Percentiles rank a stretch among this genome's conserved stretches.
Conservation (phyloP, 768 basidiomycete species). For the Boletus rubropictus region DNA sequence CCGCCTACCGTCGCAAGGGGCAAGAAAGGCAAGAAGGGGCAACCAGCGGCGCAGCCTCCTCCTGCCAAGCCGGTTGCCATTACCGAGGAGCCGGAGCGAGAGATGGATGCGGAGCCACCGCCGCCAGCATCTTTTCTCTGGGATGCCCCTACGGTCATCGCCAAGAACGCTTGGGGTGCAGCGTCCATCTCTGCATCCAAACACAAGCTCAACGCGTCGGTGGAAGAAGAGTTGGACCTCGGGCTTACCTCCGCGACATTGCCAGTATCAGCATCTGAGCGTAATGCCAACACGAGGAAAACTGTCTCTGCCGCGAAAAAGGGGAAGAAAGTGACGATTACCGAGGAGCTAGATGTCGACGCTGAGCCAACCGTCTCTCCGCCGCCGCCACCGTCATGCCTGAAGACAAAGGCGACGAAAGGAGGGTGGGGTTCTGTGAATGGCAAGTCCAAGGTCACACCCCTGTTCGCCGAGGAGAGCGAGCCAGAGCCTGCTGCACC, state of each 20-base stretch:
- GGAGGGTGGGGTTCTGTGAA: slow-evolving; percentile 18
- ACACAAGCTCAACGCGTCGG: background rate
- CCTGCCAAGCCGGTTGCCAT: slow-evolving; percentile 13
- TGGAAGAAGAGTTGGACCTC: slow-evolving; percentile 10
- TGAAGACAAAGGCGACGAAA: slow-evolving; percentile 14
- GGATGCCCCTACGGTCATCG: slow-evolving; percentile 10
- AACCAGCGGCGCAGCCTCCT: slow-evolving; percentile 8
- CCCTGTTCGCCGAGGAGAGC: slow-evolving; percentile 8
- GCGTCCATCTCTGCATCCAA: slow-evolving; percentile 1
- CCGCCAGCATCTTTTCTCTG: slow-evolving; percentile 2
- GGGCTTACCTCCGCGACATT: background rate
- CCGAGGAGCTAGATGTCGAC: slow-evolving; percentile 26
- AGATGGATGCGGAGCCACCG: background rate
- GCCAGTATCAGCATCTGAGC: slow-evolving; percentile 4
- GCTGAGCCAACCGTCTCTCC: slow-evolving; percentile 17
- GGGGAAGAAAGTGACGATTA: slow-evolving; percentile 24
- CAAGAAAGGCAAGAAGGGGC: slow-evolving; percentile 26
- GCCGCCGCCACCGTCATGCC: slow-evolving; percentile 8
- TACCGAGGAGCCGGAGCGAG: slow-evolving; percentile 12
- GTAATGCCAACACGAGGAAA: slow-evolving; percentile 6
- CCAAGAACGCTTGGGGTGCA: slow-evolving; percentile 11
- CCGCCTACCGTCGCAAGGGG: slow-evolving; percentile 11
- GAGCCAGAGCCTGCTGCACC: slow-evolving; percentile 6
- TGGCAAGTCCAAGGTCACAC: slow-evolving; percentile 17
- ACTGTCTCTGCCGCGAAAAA: slow-evolving; percentile 11